Base-by-base conservation (phyloP, 1,284 basidiomycete genomes). In the Gomphus bonarii region DNA sequence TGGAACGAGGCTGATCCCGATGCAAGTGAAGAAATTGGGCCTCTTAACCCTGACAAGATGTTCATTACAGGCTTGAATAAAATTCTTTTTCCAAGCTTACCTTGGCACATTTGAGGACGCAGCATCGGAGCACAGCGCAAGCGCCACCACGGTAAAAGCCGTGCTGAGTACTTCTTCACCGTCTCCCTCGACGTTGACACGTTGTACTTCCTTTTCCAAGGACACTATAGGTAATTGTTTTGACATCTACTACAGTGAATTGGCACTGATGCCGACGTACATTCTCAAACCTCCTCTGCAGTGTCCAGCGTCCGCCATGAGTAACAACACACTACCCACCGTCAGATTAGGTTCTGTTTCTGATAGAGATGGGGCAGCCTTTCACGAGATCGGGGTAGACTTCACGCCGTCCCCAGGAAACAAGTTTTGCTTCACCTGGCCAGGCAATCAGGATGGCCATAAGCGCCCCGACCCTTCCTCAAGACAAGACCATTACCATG, bases 401-500 rank as follows among this genome's bases (percentile, higher is more conserved):
- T 64, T 73, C 10, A 68, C 71, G 50, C 63, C 70, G 28, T 67
- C 71, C 36, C 28, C 50, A 10, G 31, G 12, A 35, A 75, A 64
- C 69, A 79, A 77, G 66, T 80, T 79, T 63, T 73, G 71, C 10
- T 66, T 80, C 55, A 73, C 77, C 22, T 79, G 75, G 76, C 71
- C 77, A 38, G 65, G 59, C 68, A 30, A 22, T 20, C 50, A 36
- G 36, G 18, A 38, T 3, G 12, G 22, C 22, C 33, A 35, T 33
- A 36, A 20, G 33, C 31, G 33, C 9, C 22, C 22, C 9, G 33
- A 51, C 33, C 14, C 12, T 50, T 14, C 50, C 9, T 18, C 50
- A 38, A 51, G 47, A 48, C 47, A 28, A 48, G 47, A 31, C 18
- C 12, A 22, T 30, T 31, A 16, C 28, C 30, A n/a, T n/a, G 47